Percentiles rank a stretch among this genome's conserved stretches.
phyloP scores from a whole-genome alignment of 176 grass and related monocot species.

The Phoenix roebelenii region DNA sequence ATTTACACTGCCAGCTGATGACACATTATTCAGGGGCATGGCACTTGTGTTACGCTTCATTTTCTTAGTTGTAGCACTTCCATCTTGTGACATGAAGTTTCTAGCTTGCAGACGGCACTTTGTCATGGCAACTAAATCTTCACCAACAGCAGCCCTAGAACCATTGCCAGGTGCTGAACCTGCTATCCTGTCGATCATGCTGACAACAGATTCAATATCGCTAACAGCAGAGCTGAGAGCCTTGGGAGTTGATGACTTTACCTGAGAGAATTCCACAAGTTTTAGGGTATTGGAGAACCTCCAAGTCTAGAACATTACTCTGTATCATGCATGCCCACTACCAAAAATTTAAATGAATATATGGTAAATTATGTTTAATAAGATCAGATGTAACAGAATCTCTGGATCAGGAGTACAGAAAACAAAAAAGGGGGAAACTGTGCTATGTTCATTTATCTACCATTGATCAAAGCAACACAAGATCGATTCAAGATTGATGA shows the following conservation, averaged over 20 bases:
- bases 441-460: slow-evolving; percentile 1
- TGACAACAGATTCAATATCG: slow-evolving; percentile 77
- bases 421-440: slow-evolving; percentile 21
- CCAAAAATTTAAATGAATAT: too few relatives aligned
- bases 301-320: too few relatives aligned
- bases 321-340: too few relatives aligned
- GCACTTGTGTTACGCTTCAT: slow-evolving; percentile 98
- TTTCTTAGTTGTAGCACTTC: slow-evolving; percentile 77
- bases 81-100: slow-evolving; percentile 82
- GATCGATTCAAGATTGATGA: too few relatives aligned
- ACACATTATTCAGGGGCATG: slow-evolving; percentile 79
- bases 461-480: slow-evolving; percentile 10
- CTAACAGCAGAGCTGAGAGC: slow-evolving; percentile 51
- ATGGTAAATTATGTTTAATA: too few relatives aligned
- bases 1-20: slow-evolving; percentile 58
- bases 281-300: not conserved
- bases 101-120: slow-evolving; percentile 95
- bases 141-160: slow-evolving; percentile 85
- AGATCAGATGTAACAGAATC: too few relatives aligned
- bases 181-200: slow-evolving; percentile 88
- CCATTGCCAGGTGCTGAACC: slow-evolving; percentile 94
- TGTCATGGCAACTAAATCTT: slow-evolving; percentile 97
- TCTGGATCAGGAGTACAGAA: too few relatives aligned
- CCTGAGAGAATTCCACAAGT: not conserved
- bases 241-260: slow-evolving; percentile 11